Conservation (phyloP, 2,329 filamentous ascomycete genomes). For the Mycosphaerelloides madeirae region DNA sequence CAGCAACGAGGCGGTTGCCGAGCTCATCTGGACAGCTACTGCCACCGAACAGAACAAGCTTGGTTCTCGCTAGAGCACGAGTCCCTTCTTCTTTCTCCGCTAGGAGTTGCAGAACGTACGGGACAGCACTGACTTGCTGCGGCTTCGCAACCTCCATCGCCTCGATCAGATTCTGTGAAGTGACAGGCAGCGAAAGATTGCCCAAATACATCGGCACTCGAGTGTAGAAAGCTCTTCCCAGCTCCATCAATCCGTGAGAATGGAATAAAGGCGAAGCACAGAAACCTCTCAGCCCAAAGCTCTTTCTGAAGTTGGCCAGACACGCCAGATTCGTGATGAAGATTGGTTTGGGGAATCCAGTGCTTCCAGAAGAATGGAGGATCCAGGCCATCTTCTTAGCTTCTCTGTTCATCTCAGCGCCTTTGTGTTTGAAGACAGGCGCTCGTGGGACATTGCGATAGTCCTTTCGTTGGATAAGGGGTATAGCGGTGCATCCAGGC, state of each 20-base stretch:
- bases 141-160: constrained; percentile 28
- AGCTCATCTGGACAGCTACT: constrained; percentile 33
- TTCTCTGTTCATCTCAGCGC: constrained; percentile 23
- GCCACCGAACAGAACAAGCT: constrained; percentile 32
- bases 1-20: constrained; percentile 30
- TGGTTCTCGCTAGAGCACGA: constrained; percentile 22
- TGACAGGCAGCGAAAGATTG: constrained; percentile 54
- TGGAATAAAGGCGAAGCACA: constrained; percentile 57
- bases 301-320: constrained; percentile 46
- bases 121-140: constrained; percentile 56
- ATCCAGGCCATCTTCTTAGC: constrained; percentile 38
- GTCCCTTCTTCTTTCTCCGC: constrained; percentile 54
- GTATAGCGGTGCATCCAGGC: constrained; percentile 29
- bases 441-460: constrained; percentile 17
- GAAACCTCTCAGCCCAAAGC: constrained; percentile 47
- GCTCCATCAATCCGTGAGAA: constrained; percentile 53
- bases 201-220: constrained; percentile 50
- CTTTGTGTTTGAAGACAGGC: constrained; percentile 9
- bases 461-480: constrained; percentile 23
- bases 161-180: constrained; percentile 33
- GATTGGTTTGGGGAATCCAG: constrained; percentile 60
- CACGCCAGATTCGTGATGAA: constrained; percentile 52
- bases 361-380: constrained; percentile 53
- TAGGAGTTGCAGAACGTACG: constrained; percentile 60
- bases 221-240: constrained; percentile 51